phyloP scores from a whole-genome alignment of 495 filamentous ascomycete species.

The Hypomontagnella submonticulosa region DNA sequence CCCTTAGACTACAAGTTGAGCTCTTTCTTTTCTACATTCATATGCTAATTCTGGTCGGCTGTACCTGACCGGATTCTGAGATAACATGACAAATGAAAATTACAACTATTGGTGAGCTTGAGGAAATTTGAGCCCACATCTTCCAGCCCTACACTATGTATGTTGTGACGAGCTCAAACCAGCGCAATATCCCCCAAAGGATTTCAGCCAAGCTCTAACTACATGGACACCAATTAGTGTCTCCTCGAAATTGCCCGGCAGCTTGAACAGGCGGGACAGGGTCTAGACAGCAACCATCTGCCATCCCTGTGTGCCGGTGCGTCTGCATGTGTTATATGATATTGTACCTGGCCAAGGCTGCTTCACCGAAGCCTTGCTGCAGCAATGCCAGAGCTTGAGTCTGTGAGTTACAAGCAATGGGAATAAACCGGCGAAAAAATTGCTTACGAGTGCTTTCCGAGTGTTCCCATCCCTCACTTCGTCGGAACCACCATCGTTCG shows the following conservation, averaged over 20 bases:
- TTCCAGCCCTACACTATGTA: slow-evolving; percentile 11
- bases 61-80: not conserved
- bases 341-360: slow-evolving; percentile 13
- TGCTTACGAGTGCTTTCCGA: not conserved
- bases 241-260: slow-evolving; percentile 22
- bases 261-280: slow-evolving; percentile 6
- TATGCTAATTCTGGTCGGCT: too few species aligned
- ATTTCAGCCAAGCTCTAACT: slow-evolving; percentile 27
- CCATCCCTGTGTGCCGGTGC: slow-evolving; percentile 15
- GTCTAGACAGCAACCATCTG: slow-evolving; percentile 18
- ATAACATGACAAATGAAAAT: slow-evolving; percentile 28
- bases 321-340: slow-evolving; percentile 18
- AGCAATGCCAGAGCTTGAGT: slow-evolving; percentile 4
- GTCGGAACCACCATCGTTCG: slow-evolving; percentile 39
- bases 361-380: slow-evolving; percentile 25
- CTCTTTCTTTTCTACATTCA: not conserved
- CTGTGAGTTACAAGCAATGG: not conserved
- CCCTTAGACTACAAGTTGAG: too few species aligned
- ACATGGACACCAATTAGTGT: too few species aligned
- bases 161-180: slow-evolving; percentile 23
- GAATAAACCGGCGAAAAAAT: slow-evolving; percentile 9
- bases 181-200: slow-evolving; percentile 15
- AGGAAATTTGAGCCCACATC: slow-evolving; percentile 1
- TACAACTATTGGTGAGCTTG: slow-evolving; percentile 16
- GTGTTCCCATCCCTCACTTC: slow-evolving; percentile 9